These are phyloP conservation scores for Berkeleyomyces basicola DNA, from an alignment of 2,329 filamentous ascomycete species.

Conservation along the genomic window DNA sequence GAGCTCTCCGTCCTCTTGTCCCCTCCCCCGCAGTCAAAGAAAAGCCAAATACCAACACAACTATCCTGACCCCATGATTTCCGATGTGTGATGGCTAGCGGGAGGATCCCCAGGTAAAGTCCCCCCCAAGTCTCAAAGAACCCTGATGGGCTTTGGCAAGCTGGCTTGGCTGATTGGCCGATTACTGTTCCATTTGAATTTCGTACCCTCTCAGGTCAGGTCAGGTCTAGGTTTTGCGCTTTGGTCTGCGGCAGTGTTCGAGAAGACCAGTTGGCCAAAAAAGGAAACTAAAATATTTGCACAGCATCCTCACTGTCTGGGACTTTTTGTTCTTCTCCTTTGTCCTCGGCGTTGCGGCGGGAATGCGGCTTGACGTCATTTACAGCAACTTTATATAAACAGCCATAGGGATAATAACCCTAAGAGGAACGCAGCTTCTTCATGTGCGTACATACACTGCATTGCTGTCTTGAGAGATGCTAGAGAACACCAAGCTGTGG, in stretches of 20 bases:
- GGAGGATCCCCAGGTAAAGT: not conserved
- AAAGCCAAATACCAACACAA: not conserved
- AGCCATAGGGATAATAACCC: not conserved
- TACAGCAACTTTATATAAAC: not conserved
- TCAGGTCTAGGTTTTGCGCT: not conserved
- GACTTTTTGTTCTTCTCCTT: not conserved
- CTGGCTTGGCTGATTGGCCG: not conserved
- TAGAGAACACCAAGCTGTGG: not conserved
- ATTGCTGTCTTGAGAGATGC: too few species aligned
- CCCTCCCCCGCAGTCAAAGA: not conserved
- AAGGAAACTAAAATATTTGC: not conserved
- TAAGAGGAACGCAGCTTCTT: too few species aligned
- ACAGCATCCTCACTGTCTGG: not conserved
- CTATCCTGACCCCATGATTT: too few species aligned
- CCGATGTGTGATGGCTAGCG: not conserved
- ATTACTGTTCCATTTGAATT: not conserved
- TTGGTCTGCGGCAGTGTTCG: not conserved
- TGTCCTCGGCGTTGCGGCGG: not conserved
- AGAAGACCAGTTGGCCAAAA: not conserved
- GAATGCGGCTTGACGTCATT: not conserved
- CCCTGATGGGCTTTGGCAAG: not conserved
- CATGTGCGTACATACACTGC: too few species aligned
- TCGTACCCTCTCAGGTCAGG: not conserved
- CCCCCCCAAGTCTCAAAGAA: not conserved
- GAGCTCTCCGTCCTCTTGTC: not conserved